These are phyloP conservation scores for Fusarium paranaense DNA, from an alignment of 2,329 filamentous ascomycete species.

Conservation along the genomic window DNA sequence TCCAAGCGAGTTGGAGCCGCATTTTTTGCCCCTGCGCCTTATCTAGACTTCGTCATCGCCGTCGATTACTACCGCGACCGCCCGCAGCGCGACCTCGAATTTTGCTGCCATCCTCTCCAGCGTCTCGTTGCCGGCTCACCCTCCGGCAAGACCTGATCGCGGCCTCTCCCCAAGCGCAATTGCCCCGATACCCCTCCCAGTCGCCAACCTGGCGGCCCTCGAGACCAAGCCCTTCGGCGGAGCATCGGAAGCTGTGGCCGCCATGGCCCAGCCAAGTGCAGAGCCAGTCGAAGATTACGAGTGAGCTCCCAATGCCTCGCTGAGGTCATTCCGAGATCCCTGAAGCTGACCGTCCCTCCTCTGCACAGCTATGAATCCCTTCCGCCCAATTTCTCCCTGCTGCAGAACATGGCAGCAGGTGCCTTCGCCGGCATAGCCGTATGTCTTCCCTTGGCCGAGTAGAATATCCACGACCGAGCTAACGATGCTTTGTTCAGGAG, in stretches of 20 bases:
- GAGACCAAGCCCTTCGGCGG: slow-evolving; percentile 70
- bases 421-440: slow-evolving; percentile 97
- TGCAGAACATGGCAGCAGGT: slow-evolving; percentile 95
- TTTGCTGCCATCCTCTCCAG: not conserved
- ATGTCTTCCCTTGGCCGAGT: slow-evolving; percentile 51
- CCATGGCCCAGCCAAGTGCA: slow-evolving; percentile 76
- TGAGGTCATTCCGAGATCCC: not conserved
- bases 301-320: slow-evolving; percentile 55
- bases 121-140: slow-evolving; percentile 12
- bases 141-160: slow-evolving; percentile 17
- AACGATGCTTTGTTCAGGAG: slow-evolving; percentile 69
- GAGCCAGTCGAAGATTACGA: slow-evolving; percentile 75
- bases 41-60: slow-evolving; percentile 38
- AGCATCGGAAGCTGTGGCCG: slow-evolving; percentile 74
- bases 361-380: slow-evolving; percentile 85
- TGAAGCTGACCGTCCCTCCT: slow-evolving; percentile 13
- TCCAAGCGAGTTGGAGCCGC: slow-evolving; percentile 29
- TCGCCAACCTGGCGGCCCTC: slow-evolving; percentile 72
- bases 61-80: slow-evolving; percentile 17
- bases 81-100: slow-evolving; percentile 14
- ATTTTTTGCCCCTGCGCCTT: slow-evolving; percentile 34
- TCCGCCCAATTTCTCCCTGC: slow-evolving; percentile 91
- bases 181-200: slow-evolving; percentile 35
- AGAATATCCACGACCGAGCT: slow-evolving; percentile 6
- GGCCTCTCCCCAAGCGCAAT: slow-evolving; percentile 26